Conservation (phyloP, 2,329 filamentous ascomycete genomes). For the Calonectria pauciramosa region DNA sequence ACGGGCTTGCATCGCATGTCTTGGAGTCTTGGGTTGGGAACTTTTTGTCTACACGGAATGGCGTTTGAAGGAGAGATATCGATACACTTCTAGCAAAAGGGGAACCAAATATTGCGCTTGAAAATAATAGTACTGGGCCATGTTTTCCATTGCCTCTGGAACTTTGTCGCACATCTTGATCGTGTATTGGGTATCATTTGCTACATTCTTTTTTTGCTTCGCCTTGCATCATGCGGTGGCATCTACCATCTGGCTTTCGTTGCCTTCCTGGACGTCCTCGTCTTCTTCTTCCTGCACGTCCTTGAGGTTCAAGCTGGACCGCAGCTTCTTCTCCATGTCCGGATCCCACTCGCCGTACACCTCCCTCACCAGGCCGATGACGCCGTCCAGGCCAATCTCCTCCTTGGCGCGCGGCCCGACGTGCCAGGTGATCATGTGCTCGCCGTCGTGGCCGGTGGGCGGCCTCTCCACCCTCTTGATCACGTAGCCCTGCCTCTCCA, state of each 20-base stretch:
- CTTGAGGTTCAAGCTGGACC: slow-evolving; percentile 71
- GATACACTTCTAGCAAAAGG: slow-evolving; percentile 40
- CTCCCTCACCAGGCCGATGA: slow-evolving; percentile 76
- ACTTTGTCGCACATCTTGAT: neutral
- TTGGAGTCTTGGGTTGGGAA: slow-evolving; percentile 18
- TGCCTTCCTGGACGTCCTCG: slow-evolving; percentile 28
- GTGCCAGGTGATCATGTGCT: slow-evolving; percentile 84
- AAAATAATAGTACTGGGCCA: neutral
- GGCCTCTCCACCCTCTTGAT: slow-evolving; percentile 78
- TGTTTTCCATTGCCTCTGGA: neutral
- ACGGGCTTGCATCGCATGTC: neutral
- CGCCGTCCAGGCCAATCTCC: slow-evolving; percentile 84
- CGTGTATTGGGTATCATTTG: slow-evolving; percentile 37
- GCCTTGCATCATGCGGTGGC: slow-evolving; percentile 12
- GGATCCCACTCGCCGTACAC: slow-evolving; percentile 68
- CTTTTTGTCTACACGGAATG: slow-evolving; percentile 22
- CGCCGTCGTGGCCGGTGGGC: slow-evolving; percentile 68
- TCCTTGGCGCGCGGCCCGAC: slow-evolving; percentile 88
- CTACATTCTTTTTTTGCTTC: slow-evolving; percentile 10
- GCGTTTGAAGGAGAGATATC: slow-evolving; percentile 46
- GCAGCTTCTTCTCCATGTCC: slow-evolving; percentile 72
- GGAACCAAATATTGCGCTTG: neutral
- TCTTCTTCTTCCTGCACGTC: slow-evolving; percentile 43
- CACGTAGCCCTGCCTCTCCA: slow-evolving; percentile 88
- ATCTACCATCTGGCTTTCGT: slow-evolving; percentile 29